These are phyloP conservation scores for Pseudonectria buxi DNA, from an alignment of 2,329 filamentous ascomycete genomes.

Conservation along the genomic window DNA sequence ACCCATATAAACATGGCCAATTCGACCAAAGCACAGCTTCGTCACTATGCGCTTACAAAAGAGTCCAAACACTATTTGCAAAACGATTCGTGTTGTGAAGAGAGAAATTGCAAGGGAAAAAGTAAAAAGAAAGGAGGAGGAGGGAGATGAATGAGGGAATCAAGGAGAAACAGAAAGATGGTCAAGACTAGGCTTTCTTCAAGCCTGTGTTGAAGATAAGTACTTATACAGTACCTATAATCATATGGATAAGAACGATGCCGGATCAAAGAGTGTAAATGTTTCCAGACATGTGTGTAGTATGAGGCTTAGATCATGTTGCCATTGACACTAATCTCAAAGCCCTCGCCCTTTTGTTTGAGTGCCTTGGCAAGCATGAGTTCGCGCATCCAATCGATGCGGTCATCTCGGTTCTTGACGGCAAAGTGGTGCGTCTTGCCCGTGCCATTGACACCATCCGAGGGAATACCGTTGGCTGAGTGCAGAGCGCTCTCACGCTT, in stretches of 20 bases:
- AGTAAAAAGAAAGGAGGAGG: too few species aligned
- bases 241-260: neutral
- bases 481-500: constrained; percentile 46
- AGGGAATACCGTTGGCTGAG: constrained; percentile 22
- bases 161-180: too few species aligned
- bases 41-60: too few species aligned
- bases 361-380: constrained; percentile 84
- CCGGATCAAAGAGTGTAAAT: neutral
- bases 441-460: constrained; percentile 50
- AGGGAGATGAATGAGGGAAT: too few species aligned
- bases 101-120: too few species aligned
- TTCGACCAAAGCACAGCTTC: too few species aligned
- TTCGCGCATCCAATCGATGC: constrained; percentile 97
- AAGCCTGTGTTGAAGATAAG: too few species aligned
- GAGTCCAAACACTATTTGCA: too few species aligned
- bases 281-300: neutral
- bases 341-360: constrained; percentile 77
- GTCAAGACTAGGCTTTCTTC: too few species aligned
- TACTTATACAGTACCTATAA: neutral
- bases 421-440: constrained; percentile 92
- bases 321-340: constrained; percentile 75
- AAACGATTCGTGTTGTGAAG: too few species aligned
- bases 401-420: constrained; percentile 76
- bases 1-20: too few species aligned
- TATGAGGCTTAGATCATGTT: constrained; percentile 54